Conservation (phyloP, 129 eudicot species). For the Erigeron canadensis region DNA sequence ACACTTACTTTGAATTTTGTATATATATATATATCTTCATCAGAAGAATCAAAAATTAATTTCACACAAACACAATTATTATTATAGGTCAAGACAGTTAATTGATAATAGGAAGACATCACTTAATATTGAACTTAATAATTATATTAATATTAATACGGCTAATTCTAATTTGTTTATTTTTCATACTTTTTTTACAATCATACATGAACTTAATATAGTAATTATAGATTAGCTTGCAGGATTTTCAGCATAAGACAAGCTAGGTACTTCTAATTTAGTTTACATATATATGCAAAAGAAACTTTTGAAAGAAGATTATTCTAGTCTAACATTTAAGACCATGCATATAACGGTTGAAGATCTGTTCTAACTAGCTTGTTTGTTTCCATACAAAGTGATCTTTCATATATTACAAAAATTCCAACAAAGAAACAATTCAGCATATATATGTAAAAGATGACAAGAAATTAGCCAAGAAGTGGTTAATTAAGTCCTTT, state of each 20-base stretch:
- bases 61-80: too few relatives aligned
- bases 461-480: neutral
- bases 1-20: too few relatives aligned
- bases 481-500: neutral
- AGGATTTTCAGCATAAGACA: conserved; percentile 5
- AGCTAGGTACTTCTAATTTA: neutral
- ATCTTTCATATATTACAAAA: too few relatives aligned
- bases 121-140: neutral
- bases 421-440: too few relatives aligned
- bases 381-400: too few relatives aligned
- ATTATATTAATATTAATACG: neutral
- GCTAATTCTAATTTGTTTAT: neutral
- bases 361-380: too few relatives aligned
- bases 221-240: neutral
- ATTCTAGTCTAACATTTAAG: too few relatives aligned
- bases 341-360: too few relatives aligned
- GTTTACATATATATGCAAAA: neutral
- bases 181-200: neutral
- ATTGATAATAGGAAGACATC: neutral
- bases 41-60: too few relatives aligned
- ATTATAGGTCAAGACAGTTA: too few relatives aligned
- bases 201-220: neutral
- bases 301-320: neutral
- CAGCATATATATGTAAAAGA: too few relatives aligned
- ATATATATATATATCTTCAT: too few relatives aligned